phyloP scores from a whole-genome alignment of 495 filamentous ascomycete species.

The Amniculicola lignicola region DNA sequence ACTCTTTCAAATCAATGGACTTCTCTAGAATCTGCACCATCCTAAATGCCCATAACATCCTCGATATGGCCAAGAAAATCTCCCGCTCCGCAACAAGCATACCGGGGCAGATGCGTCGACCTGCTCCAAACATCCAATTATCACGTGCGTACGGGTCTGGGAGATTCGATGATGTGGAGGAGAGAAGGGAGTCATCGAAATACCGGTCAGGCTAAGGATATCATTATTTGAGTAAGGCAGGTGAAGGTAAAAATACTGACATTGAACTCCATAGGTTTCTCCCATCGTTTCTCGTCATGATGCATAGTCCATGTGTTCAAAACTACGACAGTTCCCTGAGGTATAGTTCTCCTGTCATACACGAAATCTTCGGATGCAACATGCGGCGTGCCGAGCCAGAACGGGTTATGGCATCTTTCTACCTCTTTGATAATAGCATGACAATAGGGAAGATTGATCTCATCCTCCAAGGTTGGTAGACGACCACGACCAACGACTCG shows the following conservation, averaged over 20 bases:
- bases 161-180: slow-evolving; percentile 20
- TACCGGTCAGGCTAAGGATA: slow-evolving; percentile 29
- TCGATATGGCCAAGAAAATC: slow-evolving; percentile 30
- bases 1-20: slow-evolving; percentile 6
- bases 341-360: background rate
- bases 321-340: background rate
- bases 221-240: background rate
- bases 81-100: slow-evolving; percentile 36
- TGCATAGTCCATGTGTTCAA: slow-evolving; percentile 7
- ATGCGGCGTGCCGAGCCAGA: slow-evolving; percentile 54
- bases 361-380: slow-evolving; percentile 46
- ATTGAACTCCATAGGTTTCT: slow-evolving; percentile 14
- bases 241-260: slow-evolving; percentile 15
- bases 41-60: slow-evolving; percentile 37
- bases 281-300: background rate
- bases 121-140: slow-evolving; percentile 38
- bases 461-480: slow-evolving; percentile 42
- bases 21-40: slow-evolving; percentile 16
- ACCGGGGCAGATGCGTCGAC: slow-evolving; percentile 37
- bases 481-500: slow-evolving; percentile 44
- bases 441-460: slow-evolving; percentile 45
- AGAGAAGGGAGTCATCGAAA: slow-evolving; percentile 6
- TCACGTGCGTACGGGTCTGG: slow-evolving; percentile 30
- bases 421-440: slow-evolving; percentile 48
- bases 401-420: slow-evolving; percentile 48